Evolutionary conservation across 1,284 basidiomycete species (phyloP), one percentile per base, ranked within the genome.

Genomic region (Pholiota adiposa): DNA sequence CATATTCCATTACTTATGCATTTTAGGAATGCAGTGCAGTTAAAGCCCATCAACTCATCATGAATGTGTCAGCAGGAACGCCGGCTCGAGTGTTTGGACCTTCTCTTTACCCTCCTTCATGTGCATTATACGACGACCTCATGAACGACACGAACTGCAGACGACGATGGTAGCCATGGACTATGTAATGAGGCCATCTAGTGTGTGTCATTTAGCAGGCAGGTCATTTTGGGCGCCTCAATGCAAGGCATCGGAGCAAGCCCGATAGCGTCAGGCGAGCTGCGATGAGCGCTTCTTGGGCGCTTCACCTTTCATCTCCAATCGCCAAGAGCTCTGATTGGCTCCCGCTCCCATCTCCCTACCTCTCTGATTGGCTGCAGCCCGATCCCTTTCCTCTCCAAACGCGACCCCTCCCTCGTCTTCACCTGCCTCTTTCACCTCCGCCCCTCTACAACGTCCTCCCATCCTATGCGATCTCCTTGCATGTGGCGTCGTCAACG

Each of bases 71-170:
- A 43, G 41, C 41, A 43, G 21, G 41, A 19, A 18, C 41, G 19
- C 41, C 41, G 41, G 41, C n/a, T n/a, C n/a, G 8, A 19, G 41
- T 7, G 19, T 11, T 43, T 19, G 18, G 9, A 36, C 31, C 41
- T 54, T 44, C 23, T 53, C 41, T 56, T n/a, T n/a, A n/a, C 48
- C 52, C 16, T 36, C 44, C 49, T 64, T 54, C 58, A 67, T 67
- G 65, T 48, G 56, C 50, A 55, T 51, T 67, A 48, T 43, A n/a
- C n/a, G n/a, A 60, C 63, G 59, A 63, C 55, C 40, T 68, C 44
- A 67, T 59, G 65, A 67, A 58, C 53, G 29, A 46, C 40, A 66
- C 61, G 64, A 68, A 38, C 8, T 27, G 18, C 36, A 49, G 53
- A 56, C 52, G 40, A 65, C 48, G 31, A 41, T 7, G 3, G 11